phyloP scores from a whole-genome alignment of 2,329 filamentous ascomycete species.

The Drechslerella stenobrocha region DNA sequence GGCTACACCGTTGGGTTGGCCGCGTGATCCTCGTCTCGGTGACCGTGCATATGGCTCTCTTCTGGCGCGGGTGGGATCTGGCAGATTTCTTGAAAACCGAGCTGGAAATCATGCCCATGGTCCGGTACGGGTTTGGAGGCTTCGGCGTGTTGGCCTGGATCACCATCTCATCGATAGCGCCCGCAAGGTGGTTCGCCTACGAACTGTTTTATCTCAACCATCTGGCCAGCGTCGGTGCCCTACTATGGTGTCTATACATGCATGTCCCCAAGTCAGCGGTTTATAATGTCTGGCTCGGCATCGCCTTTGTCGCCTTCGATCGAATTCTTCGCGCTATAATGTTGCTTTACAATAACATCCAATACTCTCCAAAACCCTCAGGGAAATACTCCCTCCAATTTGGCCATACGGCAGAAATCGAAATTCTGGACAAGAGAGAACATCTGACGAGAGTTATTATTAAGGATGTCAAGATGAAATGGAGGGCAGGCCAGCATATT shows the following conservation, averaged over 20 bases:
- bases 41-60: slow-evolving; percentile 71
- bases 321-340: slow-evolving; percentile 55
- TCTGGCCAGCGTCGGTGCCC: slow-evolving; percentile 64
- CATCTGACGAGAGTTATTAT: slow-evolving; percentile 35
- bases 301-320: slow-evolving; percentile 67
- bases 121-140: slow-evolving; percentile 69
- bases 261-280: slow-evolving; percentile 66
- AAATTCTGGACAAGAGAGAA: slow-evolving; percentile 37
- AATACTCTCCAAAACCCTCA: not conserved
- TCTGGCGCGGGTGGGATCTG: slow-evolving; percentile 67
- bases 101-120: slow-evolving; percentile 66
- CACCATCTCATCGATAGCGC: slow-evolving; percentile 65
- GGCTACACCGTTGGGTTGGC: slow-evolving; percentile 73
- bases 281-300: slow-evolving; percentile 68
- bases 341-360: slow-evolving; percentile 31
- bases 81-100: slow-evolving; percentile 65
- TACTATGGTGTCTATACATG: slow-evolving; percentile 66
- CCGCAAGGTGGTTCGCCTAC: slow-evolving; percentile 68
- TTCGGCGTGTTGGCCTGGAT: slow-evolving; percentile 71
- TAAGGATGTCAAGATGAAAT: slow-evolving; percentile 68
- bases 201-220: slow-evolving; percentile 73
- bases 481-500: slow-evolving; percentile 91
- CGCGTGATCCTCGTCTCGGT: slow-evolving; percentile 70
- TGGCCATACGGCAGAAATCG: slow-evolving; percentile 38
- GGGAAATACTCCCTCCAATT: slow-evolving; percentile 24